Evolutionary conservation across 805 yeast species (phyloP), one percentile per base, ranked within the genome.

Genomic region (Barnettozyma vustinii): DNA sequence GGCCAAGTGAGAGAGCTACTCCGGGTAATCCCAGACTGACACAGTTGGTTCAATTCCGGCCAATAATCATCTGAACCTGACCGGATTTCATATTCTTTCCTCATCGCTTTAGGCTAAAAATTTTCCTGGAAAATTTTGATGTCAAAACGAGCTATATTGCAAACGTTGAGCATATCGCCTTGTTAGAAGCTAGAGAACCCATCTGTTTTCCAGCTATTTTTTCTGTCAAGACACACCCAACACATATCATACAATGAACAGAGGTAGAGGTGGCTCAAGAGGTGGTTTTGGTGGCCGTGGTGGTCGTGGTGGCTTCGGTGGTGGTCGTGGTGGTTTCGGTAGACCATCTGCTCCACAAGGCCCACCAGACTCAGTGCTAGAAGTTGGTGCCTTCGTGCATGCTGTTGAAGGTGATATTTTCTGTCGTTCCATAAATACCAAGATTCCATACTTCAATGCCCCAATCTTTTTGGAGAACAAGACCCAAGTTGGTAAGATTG

Each of bases 371-470:
- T 73, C 81, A 49, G 97, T 94, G 25, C 75, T 87, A 60, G 98
- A 91, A 71, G 87, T 94, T 95, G 99, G 99, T 53, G 68, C 87
- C 21, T 94, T 90, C 66, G 59, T 88, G 66, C 96, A 91, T 66
- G 77, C 94, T 13, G 90, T 97, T 69, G 99, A 94, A 71, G 97
- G 96, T 51, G 99, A 94, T 65, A 87, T 94, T 65, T 96, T 94
- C 49, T 94, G 98, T 74, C 87, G 91, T 64, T 90, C 97, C 44
- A 87, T 87, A 62, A 94, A 94, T 68, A 82, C 89, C 50, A 92
- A 92, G 75, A 77, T 94, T 59, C 99, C 99, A 63, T 94, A 92
- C 70, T 94, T 94, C 80, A 94, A 94, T 72, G 99, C 99, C 25
- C 99, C 99, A 66, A 91, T 94, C 61, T 94, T 85, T 69, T 78